Base-by-base conservation (phyloP, 306 rosid species). In the Trifolium pratense region DNA sequence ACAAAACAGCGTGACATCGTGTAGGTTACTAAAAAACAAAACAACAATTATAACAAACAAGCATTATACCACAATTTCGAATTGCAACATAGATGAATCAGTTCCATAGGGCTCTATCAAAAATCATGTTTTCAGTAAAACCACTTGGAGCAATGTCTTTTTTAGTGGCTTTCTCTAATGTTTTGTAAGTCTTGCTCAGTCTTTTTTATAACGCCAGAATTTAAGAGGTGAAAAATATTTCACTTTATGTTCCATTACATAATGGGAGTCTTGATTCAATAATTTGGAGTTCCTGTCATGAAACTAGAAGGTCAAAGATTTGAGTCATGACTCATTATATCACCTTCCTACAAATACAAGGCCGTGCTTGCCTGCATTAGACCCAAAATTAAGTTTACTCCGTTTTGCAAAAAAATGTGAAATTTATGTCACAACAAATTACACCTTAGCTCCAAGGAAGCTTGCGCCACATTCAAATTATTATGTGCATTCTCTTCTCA, bases 1-100 rank as follows among this genome's bases (percentile, higher is more conserved):
- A 67, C 63, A 76, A 76, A 60, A 71, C 79, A 61, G 0, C 56
- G 68, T 43, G 53, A 36, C 66, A 42, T 53, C 51, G 25, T 68
- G 53, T 71, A n/a, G 48, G 59, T 75, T 16, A 81, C 66, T 10
- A 63, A 73, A 61, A 60, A 66, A 49, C 53, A 78, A 51, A 72
- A 51, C 20, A 71, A 51, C 20, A 71, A 39, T 49, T 62, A 43
- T 16, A 14, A 78, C 13, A 48, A 37, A 46, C 53, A 43, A 36
- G 45, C 34, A 56, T 66, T 72, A 45, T 57, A 20, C 52, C 37
- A 45, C 26, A 23, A 32, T 21, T n/a, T 58, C 26, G 46, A 61
- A 43, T 73, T 23, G 9, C 16, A 46, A 43, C 60, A 72, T 25
- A 14, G 55, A 79, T 34, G 14, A 65, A 43, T 72, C 43, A 71